Evolutionary conservation across 768 basidiomycete species (phyloP).

Genomic region (Chalciporus piperatus): DNA sequence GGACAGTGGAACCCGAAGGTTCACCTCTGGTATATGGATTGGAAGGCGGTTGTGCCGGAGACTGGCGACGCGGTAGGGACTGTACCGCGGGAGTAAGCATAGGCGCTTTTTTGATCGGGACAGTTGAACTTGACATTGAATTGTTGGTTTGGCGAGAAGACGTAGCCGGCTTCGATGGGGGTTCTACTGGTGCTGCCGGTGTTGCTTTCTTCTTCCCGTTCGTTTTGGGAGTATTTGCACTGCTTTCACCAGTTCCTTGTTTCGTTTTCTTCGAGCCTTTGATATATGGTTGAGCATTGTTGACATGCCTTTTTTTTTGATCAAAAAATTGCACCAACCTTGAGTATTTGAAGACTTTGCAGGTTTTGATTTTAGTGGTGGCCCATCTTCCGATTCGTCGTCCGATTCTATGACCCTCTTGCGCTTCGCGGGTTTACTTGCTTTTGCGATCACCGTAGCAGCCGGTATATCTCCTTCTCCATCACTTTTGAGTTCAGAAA

Average conservation of each 20-base stretch:
- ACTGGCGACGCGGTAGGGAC: neutral
- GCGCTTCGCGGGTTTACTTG: constrained; percentile 20
- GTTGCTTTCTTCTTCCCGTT: constrained; percentile 5
- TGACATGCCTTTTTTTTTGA: neutral
- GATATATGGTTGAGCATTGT: constrained; percentile 1
- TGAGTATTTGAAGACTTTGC: constrained; percentile 1
- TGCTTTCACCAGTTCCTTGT: neutral
- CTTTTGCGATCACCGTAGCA: constrained; percentile 8
- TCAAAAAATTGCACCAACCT: constrained; percentile 15
- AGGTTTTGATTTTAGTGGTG: constrained; percentile 14
- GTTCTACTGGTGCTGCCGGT: neutral
- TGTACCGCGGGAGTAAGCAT: neutral
- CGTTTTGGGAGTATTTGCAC: neutral
- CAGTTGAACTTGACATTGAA: constrained; percentile 13
- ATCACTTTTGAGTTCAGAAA: constrained; percentile 31
- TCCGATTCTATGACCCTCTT: constrained; percentile 26
- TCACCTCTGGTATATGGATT: neutral
- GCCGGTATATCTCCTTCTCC: constrained; percentile 33
- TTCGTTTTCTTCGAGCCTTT: constrained; percentile 16
- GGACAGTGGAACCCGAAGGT: neutral
- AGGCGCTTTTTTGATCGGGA: neutral
- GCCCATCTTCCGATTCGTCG: constrained; percentile 20
- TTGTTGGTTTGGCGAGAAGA: constrained; percentile 19
- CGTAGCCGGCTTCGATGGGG: neutral
- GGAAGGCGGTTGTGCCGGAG: neutral